Percentiles rank a stretch among this genome's conserved stretches.
Evolutionary conservation across 768 basidiomycete species (phyloP).

Genomic region (Phlebiopsis gigantea): DNA sequence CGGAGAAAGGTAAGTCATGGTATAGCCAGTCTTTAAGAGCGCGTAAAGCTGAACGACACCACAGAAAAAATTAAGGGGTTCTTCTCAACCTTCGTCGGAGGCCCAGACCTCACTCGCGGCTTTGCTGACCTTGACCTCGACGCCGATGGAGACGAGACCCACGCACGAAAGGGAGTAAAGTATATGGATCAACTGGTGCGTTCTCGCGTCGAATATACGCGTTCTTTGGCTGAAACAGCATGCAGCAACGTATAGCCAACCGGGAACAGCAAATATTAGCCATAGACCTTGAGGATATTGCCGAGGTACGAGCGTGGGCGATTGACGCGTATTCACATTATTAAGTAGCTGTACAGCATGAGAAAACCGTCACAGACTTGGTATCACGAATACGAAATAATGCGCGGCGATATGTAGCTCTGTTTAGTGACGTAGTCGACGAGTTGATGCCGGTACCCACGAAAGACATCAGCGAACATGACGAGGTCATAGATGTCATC

Average conservation of each 20-base stretch:
- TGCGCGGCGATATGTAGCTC: constrained; percentile 80
- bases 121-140: constrained; percentile 72
- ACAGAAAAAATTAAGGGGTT: constrained; percentile 69
- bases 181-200: constrained; percentile 83
- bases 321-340: constrained; percentile 2
- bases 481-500: constrained; percentile 96
- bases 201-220: constrained; percentile 8
- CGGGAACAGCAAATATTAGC: constrained; percentile 86
- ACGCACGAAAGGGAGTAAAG: constrained; percentile 47
- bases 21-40: not conserved
- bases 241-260: constrained; percentile 87
- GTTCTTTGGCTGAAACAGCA: not conserved
- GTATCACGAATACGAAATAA: constrained; percentile 78
- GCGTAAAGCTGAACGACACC: not conserved
- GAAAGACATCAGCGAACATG: constrained; percentile 83
- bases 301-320: constrained; percentile 42
- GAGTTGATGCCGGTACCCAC: constrained; percentile 83
- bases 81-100: constrained; percentile 56
- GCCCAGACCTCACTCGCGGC: constrained; percentile 59
- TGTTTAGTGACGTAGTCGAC: constrained; percentile 92
- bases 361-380: constrained; percentile 66
- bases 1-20: constrained; percentile 55
- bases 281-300: constrained; percentile 86
- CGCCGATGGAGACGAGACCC: constrained; percentile 46
- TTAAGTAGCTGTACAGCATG: constrained; percentile 42